Base-by-base conservation (phyloP, 192 early-diverging fungal species). In the Entophlyctis helioformis region DNA sequence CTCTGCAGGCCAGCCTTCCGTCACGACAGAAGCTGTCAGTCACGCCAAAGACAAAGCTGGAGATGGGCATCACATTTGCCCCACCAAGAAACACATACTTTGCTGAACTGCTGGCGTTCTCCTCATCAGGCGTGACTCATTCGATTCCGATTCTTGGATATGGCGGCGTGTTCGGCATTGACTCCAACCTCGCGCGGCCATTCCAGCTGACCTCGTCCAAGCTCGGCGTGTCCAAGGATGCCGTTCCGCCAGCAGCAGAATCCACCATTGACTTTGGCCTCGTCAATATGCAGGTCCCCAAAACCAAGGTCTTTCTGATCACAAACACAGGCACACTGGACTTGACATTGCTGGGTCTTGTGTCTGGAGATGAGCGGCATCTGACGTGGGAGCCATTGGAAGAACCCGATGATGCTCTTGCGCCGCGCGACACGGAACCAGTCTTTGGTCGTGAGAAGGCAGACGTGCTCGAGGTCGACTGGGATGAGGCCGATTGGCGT, bases 401-500 rank as follows among this genome's bases (percentile, higher is more conserved):
- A 18, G 71, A 73, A 2, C 8, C 28, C n/a, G 62, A 66, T n/a
- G n/a, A n/a, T n/a, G 29, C 29, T 11, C 4, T 31, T 11, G 11
- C 6, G 7, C 27, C 26, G 19, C 19, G 5, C 22, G 50, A 56
- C 11, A 57, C 20, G 18, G 21, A 35, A 10, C 22, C 8, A 21
- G 44, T 29, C 28, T 60, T 51, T 54, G 59, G 42, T 11, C 27
- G 7, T 25, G 52, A 36, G 11, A 22, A 10, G 4, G 9, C 35
- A 22, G 66, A 63, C 20, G 48, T 26, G 1, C 3, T 40, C 26
- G 72, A 75, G 42, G 35, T 60, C 12, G 72, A 75, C 43, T 75
- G 64, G 64, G 72, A 75, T 42, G 72, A 75, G 40, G 25, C 57
- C 27, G 67, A 75, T 33, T 50, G 44, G n/a, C 70, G 44, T 26